Evolutionary conservation across 805 yeast species (phyloP).

Genomic region (Ogataea naganishii): DNA sequence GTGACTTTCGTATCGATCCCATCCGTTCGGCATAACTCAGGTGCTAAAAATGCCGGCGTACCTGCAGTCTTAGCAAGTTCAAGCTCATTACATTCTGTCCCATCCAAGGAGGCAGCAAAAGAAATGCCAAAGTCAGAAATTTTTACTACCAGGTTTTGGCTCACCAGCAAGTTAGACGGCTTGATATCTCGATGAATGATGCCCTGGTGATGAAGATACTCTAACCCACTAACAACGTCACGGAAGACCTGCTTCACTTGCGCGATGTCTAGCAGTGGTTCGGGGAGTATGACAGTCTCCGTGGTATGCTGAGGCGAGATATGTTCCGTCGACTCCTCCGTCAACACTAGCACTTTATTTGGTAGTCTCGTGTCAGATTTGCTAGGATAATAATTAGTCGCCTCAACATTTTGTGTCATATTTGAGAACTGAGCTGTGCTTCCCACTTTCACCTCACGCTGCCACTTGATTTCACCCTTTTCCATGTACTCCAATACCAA

Average conservation of each 20-base stretch:
- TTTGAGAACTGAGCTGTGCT: no score
- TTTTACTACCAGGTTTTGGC: conserved; percentile 66
- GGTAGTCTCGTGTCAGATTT: no score
- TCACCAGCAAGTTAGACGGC: conserved; percentile 81
- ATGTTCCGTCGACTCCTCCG: no score
- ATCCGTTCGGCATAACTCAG: conserved; percentile 74
- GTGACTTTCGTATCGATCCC: conserved; percentile 48
- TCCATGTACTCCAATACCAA: conserved; percentile 84
- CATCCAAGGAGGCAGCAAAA: conserved; percentile 46
- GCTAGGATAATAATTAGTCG: no score
- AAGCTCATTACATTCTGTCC: conserved; percentile 43
- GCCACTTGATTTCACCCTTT: conserved; percentile 90
- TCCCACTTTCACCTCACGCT: conserved; percentile 17
- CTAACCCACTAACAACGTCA: conserved; percentile 81
- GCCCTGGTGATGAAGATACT: conserved; percentile 83
- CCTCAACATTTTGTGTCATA: no score
- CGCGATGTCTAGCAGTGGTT: conserved; percentile 60
- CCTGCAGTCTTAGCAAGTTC: conserved; percentile 96
- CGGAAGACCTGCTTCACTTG: conserved; percentile 67
- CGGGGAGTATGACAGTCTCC: conserved; percentile 19
- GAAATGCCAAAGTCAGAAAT: conserved; percentile 97
- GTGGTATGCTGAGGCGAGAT: no score
- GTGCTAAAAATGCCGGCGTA: conserved; percentile 94
- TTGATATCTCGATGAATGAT: conserved; percentile 93
- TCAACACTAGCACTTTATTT: no score